phyloP scores from a whole-genome alignment of 352 stramenopile genomes.

The Globisporangium heterothallicum region DNA sequence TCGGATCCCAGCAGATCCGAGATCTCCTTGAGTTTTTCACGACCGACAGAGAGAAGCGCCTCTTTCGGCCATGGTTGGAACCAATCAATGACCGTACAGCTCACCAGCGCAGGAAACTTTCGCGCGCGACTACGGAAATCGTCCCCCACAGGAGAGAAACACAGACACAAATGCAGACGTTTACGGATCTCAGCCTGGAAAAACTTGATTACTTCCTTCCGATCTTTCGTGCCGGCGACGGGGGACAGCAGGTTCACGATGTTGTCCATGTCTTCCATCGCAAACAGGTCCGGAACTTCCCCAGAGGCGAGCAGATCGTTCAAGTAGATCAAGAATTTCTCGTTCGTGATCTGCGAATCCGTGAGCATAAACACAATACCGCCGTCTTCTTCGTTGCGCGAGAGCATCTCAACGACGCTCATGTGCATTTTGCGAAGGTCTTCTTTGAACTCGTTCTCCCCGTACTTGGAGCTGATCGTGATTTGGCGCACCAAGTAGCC shows the following conservation, averaged over 20 bases:
- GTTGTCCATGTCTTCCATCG: conserved; percentile 91
- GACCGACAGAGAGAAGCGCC: conserved; percentile 88
- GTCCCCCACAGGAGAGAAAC: conserved; percentile 94
- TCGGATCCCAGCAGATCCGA: conserved; percentile 77
- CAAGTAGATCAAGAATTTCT: conserved; percentile 95
- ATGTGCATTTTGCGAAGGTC: conserved; percentile 94
- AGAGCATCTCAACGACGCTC: conserved; percentile 89
- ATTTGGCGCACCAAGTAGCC: conserved; percentile 90
- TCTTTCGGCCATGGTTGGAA: conserved; percentile 93
- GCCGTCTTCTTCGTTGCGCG: conserved; percentile 74
- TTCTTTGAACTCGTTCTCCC: conserved; percentile 95
- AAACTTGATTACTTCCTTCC: conserved; percentile 92
- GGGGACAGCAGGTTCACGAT: conserved; percentile 86
- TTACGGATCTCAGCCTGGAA: conserved; percentile 94
- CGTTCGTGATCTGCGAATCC: conserved; percentile 95
- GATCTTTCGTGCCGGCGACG: conserved; percentile 81
- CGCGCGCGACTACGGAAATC: conserved; percentile 91
- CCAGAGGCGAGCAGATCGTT: conserved; percentile 93
- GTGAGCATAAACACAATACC: conserved; percentile 94
- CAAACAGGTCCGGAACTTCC: conserved; percentile 93
- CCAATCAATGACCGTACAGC: conserved; percentile 95
- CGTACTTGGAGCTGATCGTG: conserved; percentile 93
- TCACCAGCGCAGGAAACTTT: conserved; percentile 95
- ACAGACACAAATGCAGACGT: conserved; percentile 93
- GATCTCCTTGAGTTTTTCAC: conserved; percentile 85